phyloP scores from a whole-genome alignment of 352 stramenopile genomes.

The Peronospora destructor region DNA sequence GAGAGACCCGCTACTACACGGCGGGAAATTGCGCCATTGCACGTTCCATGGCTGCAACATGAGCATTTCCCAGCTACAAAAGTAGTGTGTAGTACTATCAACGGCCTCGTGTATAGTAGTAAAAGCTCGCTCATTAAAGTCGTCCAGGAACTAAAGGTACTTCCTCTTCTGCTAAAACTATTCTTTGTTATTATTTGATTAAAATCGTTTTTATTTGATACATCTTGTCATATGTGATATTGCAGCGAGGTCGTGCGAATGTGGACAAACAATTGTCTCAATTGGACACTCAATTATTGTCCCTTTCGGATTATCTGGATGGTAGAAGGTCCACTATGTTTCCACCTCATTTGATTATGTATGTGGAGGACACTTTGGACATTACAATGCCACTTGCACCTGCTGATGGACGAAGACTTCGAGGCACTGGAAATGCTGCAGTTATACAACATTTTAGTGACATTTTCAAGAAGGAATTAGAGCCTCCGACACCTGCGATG shows the following conservation, averaged over 20 bases:
- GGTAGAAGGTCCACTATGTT: constrained; percentile 39
- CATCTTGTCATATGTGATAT: constrained; percentile 1
- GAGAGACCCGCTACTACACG: constrained; percentile 8
- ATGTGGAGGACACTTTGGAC: constrained; percentile 16
- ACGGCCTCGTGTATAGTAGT: constrained; percentile 41
- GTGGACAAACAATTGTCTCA: constrained; percentile 56
- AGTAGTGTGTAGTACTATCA: constrained; percentile 36
- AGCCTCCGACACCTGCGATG: constrained; percentile 27
- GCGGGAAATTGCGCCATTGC: constrained; percentile 33
- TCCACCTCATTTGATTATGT: constrained; percentile 29
- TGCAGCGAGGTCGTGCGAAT: constrained; percentile 41
- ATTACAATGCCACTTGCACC: neutral
- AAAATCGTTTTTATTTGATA: neutral
- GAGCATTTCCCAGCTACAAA: constrained; percentile 60
- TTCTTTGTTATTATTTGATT: too few species aligned
- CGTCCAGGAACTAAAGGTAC: constrained; percentile 54
- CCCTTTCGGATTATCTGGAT: constrained; percentile 54
- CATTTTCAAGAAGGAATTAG: constrained; percentile 21
- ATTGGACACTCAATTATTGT: constrained; percentile 51
- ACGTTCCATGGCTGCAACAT: constrained; percentile 57
- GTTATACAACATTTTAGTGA: constrained; percentile 19
- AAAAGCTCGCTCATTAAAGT: constrained; percentile 49
- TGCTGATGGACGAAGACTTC: constrained; percentile 19
- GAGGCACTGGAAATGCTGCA: constrained; percentile 8
- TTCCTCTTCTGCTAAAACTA: neutral